Base-by-base conservation (phyloP, 129 eudicot species). In the Mikania micrantha region DNA sequence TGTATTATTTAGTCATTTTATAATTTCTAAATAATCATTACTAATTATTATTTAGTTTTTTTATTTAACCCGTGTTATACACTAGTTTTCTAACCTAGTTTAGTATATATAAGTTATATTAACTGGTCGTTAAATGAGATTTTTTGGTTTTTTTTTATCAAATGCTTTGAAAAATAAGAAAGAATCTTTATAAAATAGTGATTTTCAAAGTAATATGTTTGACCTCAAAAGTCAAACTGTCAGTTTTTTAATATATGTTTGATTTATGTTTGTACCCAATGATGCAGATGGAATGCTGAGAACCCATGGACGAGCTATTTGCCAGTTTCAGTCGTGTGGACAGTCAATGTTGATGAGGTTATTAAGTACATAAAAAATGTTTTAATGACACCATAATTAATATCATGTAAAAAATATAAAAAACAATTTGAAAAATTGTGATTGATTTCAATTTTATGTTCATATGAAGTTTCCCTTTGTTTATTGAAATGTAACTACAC, bases 241-340 rank as follows among this genome's bases (percentile, higher is more conserved):
- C 0, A 49, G 42, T 21, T 20, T 3, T 60, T 4, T n/a, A n/a
- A n/a, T n/a, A 10, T 32, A 31, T 31, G 16, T 22, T 49, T 61
- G 42, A 31, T 61, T 58, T 11, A 13, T 65, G 59, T 29, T 65
- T 38, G 17, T 58, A 13, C 9, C 25, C 27, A 75, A 75, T 67
- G 61, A 49, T 72, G 75, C 87, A 93, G 96, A 41, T 93, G 98
- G 98, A 86, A 88, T 73, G 16, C 96, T n/a, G 84, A 84, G 70
- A 88, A 93, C 66, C 98, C 98, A 10, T 93, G 98, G 98, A 69
- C 95, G 9, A 87, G 80, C 15, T 82, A 80, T 76, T 82, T 90
- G 20, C 96, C 92, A 0, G 67, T 93, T 59, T 88, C 96, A 24
- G 95, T 93, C 54, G 98, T 88, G 22, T 93, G 98, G 98, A 86